Evolutionary conservation across 208 protist genomes (phyloP).

Genomic region (Wallacemonas sp.): DNA sequence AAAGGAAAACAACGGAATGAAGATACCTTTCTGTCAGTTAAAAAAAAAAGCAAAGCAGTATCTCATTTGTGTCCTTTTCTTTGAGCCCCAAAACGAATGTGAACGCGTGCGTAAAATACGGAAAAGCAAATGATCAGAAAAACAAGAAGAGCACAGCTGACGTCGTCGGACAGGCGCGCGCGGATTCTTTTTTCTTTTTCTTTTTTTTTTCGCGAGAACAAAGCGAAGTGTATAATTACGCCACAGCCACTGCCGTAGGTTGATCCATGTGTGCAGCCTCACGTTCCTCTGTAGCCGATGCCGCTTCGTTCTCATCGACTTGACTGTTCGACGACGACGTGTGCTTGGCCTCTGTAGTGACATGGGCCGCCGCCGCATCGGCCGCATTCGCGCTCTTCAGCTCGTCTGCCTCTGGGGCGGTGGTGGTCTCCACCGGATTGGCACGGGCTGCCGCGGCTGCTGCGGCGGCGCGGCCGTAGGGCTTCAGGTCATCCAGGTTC

Average conservation of each 20-base stretch:
- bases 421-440: neutral
- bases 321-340: neutral
- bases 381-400: too few species aligned
- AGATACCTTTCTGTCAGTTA: too few species aligned
- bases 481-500: slow-evolving; percentile 10
- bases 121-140: too few species aligned
- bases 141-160: neutral
- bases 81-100: too few species aligned
- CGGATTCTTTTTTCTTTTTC: too few species aligned
- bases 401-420: neutral
- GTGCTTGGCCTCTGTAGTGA: too few species aligned
- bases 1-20: neutral
- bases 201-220: too few species aligned
- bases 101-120: neutral
- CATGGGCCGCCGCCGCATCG: too few species aligned
- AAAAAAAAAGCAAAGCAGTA: neutral
- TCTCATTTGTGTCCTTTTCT: neutral
- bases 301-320: neutral
- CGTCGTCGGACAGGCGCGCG: too few species aligned
- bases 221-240: too few species aligned
- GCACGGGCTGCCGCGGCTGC: neutral
- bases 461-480: neutral
- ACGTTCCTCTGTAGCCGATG: neutral
- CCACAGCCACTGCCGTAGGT: neutral
- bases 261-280: neutral